These are phyloP conservation scores for Letharia lupina DNA, from an alignment of 495 filamentous ascomycete species.

Conservation along the genomic window DNA sequence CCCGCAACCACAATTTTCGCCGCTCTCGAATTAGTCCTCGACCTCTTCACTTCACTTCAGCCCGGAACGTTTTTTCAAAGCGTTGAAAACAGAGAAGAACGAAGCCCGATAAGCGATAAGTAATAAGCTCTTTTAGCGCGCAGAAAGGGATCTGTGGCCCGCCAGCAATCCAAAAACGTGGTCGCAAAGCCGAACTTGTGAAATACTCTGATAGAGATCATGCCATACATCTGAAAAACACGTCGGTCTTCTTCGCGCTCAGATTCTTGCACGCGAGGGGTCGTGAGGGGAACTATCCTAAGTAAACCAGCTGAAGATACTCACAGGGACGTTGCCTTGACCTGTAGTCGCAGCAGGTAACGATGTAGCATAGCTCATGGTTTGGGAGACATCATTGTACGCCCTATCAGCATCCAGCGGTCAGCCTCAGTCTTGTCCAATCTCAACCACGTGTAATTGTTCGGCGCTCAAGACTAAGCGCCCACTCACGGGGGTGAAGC, in stretches of 20 bases:
- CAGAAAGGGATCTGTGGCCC: not conserved
- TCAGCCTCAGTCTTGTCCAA: constrained; percentile 24
- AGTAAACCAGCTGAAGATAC: constrained; percentile 30
- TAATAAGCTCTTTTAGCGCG: not conserved
- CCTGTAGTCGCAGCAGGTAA: constrained; percentile 61
- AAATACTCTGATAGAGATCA: not conserved
- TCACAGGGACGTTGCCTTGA: constrained; percentile 58
- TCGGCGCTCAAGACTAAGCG: constrained; percentile 2
- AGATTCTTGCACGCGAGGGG: not conserved
- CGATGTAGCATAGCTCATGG: constrained; percentile 53
- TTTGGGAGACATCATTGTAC: constrained; percentile 42
- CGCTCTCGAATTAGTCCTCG: not conserved
- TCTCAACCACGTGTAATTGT: not conserved
- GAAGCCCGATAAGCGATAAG: not conserved
- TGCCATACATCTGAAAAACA: not conserved
- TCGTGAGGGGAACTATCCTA: constrained; percentile 32
- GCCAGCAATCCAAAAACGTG: constrained; percentile 1
- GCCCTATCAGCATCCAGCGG: constrained; percentile 35
- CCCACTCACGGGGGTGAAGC: not conserved
- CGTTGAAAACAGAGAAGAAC: not conserved
- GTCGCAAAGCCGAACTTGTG: not conserved
- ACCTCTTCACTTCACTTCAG: not conserved
- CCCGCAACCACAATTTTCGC: not conserved
- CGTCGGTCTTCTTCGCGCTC: not conserved
- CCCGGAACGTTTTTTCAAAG: not conserved